Evolutionary conservation across 2,329 filamentous ascomycete species (phyloP).

Genomic region (Zymoseptoria pseudotritici): DNA sequence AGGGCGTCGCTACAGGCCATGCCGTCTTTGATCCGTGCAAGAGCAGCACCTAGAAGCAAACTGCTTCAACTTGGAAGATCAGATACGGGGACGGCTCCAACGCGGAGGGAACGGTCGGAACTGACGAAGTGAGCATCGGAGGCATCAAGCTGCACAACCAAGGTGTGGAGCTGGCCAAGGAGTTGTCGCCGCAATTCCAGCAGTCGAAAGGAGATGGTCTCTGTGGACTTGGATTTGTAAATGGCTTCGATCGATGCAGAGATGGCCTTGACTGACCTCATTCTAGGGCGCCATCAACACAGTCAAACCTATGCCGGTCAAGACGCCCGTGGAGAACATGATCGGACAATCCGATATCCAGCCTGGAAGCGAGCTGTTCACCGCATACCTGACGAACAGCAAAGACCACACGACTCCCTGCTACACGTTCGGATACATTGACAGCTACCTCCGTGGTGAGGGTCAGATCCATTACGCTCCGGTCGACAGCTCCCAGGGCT

Average conservation of each 20-base stretch:
- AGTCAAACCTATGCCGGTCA: slow-evolving; percentile 42
- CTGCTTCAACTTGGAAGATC: slow-evolving; percentile 55
- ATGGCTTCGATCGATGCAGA: slow-evolving; percentile 16
- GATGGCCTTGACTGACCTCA: slow-evolving; percentile 42
- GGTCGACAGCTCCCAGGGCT: slow-evolving; percentile 57
- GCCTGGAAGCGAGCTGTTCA: slow-evolving; percentile 52
- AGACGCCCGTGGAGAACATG: slow-evolving; percentile 64
- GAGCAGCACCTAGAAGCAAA: slow-evolving; percentile 52
- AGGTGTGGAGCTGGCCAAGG: slow-evolving; percentile 56
- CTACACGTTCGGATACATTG: slow-evolving; percentile 68
- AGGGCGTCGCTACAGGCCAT: slow-evolving; percentile 36
- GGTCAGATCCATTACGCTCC: slow-evolving; percentile 45
- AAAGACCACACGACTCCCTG: slow-evolving; percentile 46
- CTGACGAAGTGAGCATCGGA: slow-evolving; percentile 55
- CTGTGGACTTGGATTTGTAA: slow-evolving; percentile 59
- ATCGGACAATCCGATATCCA: slow-evolving; percentile 51
- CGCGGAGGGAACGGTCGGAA: slow-evolving; percentile 58
- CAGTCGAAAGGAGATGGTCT: slow-evolving; percentile 55
- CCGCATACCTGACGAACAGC: slow-evolving; percentile 54
- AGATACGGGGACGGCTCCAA: slow-evolving; percentile 61
- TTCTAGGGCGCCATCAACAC: slow-evolving; percentile 26
- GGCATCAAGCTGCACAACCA: slow-evolving; percentile 55
- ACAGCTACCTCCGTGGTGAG: slow-evolving; percentile 48
- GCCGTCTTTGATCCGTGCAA: slow-evolving; percentile 53
- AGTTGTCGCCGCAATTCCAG: slow-evolving; percentile 52